These are phyloP conservation scores for Fusarium sulawesiense DNA, from an alignment of 2,329 filamentous ascomycete genomes.

Conservation along the genomic window DNA sequence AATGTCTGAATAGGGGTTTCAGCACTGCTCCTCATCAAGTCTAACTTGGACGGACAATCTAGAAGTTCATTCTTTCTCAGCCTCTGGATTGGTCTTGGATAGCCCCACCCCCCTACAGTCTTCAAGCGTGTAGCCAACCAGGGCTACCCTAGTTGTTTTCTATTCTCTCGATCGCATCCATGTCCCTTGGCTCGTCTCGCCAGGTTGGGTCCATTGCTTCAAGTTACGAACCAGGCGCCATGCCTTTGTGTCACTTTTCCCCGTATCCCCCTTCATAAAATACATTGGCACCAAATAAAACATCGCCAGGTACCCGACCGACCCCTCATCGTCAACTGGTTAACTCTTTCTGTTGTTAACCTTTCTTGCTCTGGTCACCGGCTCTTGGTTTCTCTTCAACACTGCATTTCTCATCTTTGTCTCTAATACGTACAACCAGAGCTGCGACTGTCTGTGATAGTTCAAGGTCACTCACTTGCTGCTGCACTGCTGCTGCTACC, in stretches of 20 bases:
- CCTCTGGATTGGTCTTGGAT: conserved; percentile 29
- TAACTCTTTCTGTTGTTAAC: conserved; percentile 24
- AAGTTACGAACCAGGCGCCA: conserved; percentile 48
- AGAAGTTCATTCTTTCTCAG: conserved; percentile 20
- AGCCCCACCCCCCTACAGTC: conserved; percentile 25
- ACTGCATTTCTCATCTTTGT: conserved; percentile 9
- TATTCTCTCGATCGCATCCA: conserved; percentile 42
- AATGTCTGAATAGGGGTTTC: conserved; percentile 16
- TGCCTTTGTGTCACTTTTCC: conserved; percentile 48
- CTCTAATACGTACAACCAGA: conserved; percentile 18
- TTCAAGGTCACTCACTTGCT: conserved; percentile 17
- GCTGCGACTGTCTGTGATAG: conserved; percentile 14
- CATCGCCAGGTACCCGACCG: conserved; percentile 45
- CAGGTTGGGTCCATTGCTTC: conserved; percentile 47
- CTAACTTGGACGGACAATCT: not conserved
- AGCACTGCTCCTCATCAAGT: conserved; percentile 20
- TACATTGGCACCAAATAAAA: conserved; percentile 48
- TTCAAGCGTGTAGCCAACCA: conserved; percentile 29
- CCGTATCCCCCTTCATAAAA: conserved; percentile 49
- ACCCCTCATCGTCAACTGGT: conserved; percentile 44
- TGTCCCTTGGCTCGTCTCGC: conserved; percentile 45
- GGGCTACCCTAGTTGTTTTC: conserved; percentile 29
- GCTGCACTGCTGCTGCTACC: conserved; percentile 32
- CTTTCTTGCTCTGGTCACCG: conserved; percentile 12
- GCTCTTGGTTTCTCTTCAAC: conserved; percentile 17